These are phyloP conservation scores for Xylariaceae sp. DNA, from an alignment of 2,329 filamentous ascomycete species.

Conservation along the genomic window DNA sequence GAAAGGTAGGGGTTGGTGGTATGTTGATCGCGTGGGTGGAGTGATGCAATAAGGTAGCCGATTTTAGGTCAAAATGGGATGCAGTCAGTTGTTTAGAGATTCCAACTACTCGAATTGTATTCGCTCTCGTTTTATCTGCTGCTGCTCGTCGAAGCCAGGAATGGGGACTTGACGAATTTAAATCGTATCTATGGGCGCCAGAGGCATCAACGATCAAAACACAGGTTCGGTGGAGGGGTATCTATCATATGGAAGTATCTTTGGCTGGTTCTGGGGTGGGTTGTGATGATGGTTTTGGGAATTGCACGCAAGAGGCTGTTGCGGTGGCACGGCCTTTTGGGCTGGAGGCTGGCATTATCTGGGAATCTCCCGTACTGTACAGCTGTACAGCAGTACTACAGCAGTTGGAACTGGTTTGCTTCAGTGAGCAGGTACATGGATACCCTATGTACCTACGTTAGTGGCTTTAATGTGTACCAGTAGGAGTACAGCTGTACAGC, in stretches of 20 bases:
- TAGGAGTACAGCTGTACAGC: too few relatives aligned
- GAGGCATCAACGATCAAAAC: conserved; percentile 6
- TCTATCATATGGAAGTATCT: conserved; percentile 10
- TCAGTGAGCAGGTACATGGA: too few relatives aligned
- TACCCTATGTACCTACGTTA: too few relatives aligned
- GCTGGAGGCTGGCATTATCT: conserved; percentile 11
- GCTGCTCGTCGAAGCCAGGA: background rate
- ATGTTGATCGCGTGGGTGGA: conserved; percentile 31
- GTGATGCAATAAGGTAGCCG: conserved; percentile 27
- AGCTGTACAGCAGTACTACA: too few relatives aligned
- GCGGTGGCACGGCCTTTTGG: conserved; percentile 1
- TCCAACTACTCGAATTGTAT: background rate
- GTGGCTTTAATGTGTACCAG: too few relatives aligned
- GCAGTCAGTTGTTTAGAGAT: conserved; percentile 1
- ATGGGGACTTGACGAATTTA: conserved; percentile 2
- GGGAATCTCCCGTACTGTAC: background rate
- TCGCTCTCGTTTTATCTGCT: background rate
- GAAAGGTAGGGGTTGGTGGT: conserved; percentile 6
- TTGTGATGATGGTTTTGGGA: conserved; percentile 13
- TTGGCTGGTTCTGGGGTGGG: conserved; percentile 11
- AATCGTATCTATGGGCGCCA: conserved; percentile 7
- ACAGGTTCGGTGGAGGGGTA: conserved; percentile 12
- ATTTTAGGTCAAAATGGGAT: conserved; percentile 14
- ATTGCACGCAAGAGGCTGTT: conserved; percentile 5
- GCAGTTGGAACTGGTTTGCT: too few relatives aligned